Percentiles rank a stretch among this genome's conserved stretches.
These are phyloP conservation scores for Candida silvicultrix DNA, from an alignment of 805 yeast species.

Conservation along the genomic window DNA sequence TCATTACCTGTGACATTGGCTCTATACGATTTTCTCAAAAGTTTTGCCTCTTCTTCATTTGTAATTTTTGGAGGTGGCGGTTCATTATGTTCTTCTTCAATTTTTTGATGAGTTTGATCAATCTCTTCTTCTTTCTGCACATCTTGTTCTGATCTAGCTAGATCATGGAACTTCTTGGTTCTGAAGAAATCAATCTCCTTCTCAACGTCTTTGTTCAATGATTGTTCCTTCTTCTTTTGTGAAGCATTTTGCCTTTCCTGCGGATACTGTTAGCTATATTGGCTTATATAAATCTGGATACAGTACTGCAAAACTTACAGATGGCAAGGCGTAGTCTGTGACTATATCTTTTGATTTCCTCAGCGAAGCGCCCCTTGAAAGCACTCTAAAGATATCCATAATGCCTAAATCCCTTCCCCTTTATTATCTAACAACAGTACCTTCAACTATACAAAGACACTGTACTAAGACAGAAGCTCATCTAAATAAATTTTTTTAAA, in stretches of 20 bases:
- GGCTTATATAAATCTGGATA: not conserved
- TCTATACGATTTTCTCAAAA: conserved; percentile 51
- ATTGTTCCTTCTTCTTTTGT: conserved; percentile 29
- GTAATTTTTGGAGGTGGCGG: conserved; percentile 38
- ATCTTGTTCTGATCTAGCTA: conserved; percentile 21
- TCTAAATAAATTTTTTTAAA: not conserved
- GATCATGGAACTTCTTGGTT: conserved; percentile 33
- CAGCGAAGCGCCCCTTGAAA: conserved; percentile 80
- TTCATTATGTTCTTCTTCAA: conserved; percentile 25
- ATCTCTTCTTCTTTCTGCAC: conserved; percentile 20
- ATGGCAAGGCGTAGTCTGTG: conserved; percentile 24
- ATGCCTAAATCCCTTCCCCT: not conserved
- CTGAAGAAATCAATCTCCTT: conserved; percentile 82
- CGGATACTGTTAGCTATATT: conserved; percentile 11
- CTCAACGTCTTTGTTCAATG: conserved; percentile 45
- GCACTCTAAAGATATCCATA: conserved; percentile 87
- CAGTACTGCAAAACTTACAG: conserved; percentile 21
- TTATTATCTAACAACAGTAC: not conserved
- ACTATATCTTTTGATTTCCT: conserved; percentile 39
- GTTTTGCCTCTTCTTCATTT: conserved; percentile 51
- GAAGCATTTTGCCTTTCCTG: conserved; percentile 13
- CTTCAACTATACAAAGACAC: too few relatives aligned
- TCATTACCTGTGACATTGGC: conserved; percentile 80
- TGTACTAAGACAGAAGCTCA: not conserved
- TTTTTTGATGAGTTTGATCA: conserved; percentile 18